A percentile compares a stretch with the other conserved stretches of the same genome.
phyloP scores from a whole-genome alignment of 306 rosid species.

The Pyrus communis region DNA sequence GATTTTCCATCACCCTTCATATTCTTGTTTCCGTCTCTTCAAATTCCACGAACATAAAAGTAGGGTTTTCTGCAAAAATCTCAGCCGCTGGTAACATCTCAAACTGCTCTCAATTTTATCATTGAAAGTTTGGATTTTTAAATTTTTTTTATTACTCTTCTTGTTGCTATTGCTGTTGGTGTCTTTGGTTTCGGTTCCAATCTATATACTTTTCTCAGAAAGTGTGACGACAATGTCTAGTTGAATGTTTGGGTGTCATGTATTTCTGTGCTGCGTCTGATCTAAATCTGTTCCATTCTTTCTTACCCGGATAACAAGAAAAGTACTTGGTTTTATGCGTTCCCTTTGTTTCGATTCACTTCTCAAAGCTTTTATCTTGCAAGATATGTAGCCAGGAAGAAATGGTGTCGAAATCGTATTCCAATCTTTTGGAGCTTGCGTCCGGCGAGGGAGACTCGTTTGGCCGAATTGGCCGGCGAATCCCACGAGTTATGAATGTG shows the following conservation, averaged over 20 bases:
- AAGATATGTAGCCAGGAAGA: not conserved
- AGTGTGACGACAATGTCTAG: constrained; percentile 24
- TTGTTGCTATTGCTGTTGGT: not conserved
- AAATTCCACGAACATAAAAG: constrained; percentile 10
- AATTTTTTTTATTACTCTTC: not conserved
- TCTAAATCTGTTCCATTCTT: constrained; percentile 45
- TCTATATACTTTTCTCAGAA: not conserved
- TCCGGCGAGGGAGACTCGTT: constrained; percentile 57
- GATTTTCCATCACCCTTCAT: not conserved
- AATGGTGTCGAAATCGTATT: constrained; percentile 68
- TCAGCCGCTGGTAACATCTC: constrained; percentile 37
- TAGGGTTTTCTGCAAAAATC: constrained; percentile 20
- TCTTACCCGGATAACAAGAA: constrained; percentile 16
- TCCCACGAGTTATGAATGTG: constrained; percentile 68
- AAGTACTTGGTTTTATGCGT: constrained; percentile 22
- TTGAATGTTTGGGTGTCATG: constrained; percentile 30
- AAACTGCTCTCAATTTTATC: constrained; percentile 10
- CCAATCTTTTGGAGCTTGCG: constrained; percentile 65
- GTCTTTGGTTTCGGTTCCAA: constrained; percentile 16
- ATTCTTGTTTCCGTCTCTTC: not conserved
- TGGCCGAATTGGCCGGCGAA: constrained; percentile 42
- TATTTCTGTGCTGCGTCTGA: constrained; percentile 38
- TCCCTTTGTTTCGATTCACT: constrained; percentile 30
- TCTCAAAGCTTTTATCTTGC: constrained; percentile 27
- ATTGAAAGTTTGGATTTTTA: not conserved